Evolutionary conservation across 2,329 filamentous ascomycete genomes (phyloP).

Genomic region (Phaeoacremonium minimum): DNA sequence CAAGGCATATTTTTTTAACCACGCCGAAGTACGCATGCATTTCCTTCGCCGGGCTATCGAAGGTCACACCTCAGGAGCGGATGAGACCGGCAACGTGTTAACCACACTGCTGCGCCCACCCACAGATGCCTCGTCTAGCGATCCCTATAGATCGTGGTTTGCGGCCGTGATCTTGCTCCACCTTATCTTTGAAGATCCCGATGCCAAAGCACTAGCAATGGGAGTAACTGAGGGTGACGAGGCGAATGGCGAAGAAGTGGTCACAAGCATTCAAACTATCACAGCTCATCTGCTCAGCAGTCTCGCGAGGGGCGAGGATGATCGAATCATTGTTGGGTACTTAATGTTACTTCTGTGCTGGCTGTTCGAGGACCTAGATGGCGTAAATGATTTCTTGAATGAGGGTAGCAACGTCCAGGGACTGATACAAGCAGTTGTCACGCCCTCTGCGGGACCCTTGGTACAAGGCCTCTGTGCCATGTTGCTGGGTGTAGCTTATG

Average conservation of each 20-base stretch:
- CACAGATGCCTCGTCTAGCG: slow-evolving; percentile 56
- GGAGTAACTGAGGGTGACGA: slow-evolving; percentile 85
- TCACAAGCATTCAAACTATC: slow-evolving; percentile 87
- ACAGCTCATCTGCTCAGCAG: slow-evolving; percentile 81
- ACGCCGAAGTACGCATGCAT: slow-evolving; percentile 76
- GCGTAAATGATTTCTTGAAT: slow-evolving; percentile 86
- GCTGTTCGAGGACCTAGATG: slow-evolving; percentile 88
- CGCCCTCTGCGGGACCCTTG: slow-evolving; percentile 58
- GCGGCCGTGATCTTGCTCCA: slow-evolving; percentile 84
- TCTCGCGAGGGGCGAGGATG: slow-evolving; percentile 71
- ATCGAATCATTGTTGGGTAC: slow-evolving; percentile 77
- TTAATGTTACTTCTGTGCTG: slow-evolving; percentile 84
- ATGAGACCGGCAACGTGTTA: slow-evolving; percentile 85
- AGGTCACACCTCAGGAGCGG: slow-evolving; percentile 70
- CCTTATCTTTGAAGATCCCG: slow-evolving; percentile 72
- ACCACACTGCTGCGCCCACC: slow-evolving; percentile 72
- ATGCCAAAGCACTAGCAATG: slow-evolving; percentile 77
- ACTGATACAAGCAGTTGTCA: slow-evolving; percentile 67
- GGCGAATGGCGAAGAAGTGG: slow-evolving; percentile 85
- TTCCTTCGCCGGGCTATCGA: slow-evolving; percentile 87
- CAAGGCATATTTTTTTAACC: slow-evolving; percentile 85
- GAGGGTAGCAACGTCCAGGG: slow-evolving; percentile 92
- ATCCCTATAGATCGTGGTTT: slow-evolving; percentile 89
- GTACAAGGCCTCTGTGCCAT: slow-evolving; percentile 80
- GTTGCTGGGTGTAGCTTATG: slow-evolving; percentile 84